Evolutionary conservation across 345 rosid species (phyloP).

Genomic region (Angophora floribunda): DNA sequence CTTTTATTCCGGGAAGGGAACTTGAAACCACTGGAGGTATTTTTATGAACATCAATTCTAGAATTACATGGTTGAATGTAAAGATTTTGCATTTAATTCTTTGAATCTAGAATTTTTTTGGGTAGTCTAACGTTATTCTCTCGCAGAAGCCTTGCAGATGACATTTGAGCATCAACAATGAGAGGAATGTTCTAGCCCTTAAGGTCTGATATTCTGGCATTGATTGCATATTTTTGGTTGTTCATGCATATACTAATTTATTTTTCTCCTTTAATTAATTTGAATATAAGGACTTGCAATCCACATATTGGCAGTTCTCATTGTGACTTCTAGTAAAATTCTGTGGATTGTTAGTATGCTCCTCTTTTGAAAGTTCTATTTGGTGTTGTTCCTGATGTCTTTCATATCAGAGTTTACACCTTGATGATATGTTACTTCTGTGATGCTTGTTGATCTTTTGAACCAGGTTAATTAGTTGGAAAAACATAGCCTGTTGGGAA

Average conservation of each 20-base stretch:
- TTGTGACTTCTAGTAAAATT: not conserved
- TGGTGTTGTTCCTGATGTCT: not conserved
- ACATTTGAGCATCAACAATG: slow-evolving; percentile 40
- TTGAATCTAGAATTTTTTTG: not conserved
- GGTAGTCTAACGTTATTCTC: not conserved
- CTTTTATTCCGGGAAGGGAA: slow-evolving; percentile 64
- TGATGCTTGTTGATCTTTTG: not conserved
- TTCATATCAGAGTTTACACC: not conserved
- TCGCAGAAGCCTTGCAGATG: slow-evolving; percentile 69
- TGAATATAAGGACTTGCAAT: not conserved
- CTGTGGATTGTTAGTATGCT: not conserved
- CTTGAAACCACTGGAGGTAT: slow-evolving; percentile 81
- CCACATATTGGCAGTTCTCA: not conserved
- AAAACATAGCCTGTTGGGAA: not conserved
- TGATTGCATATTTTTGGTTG: not conserved
- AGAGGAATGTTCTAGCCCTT: slow-evolving; percentile 33
- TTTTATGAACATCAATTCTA: not conserved
- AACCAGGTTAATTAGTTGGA: not conserved
- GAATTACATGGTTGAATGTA: not conserved
- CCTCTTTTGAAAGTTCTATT: not conserved
- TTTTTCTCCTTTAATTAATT: not conserved
- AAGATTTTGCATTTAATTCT: not conserved
- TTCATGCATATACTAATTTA: not conserved
- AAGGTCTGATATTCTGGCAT: slow-evolving; percentile 34
- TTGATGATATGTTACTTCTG: not conserved